Percentiles rank a stretch among this genome's conserved stretches.
Conservation (phyloP, 495 filamentous ascomycete genomes). For the Penicillium egyptiacum region DNA sequence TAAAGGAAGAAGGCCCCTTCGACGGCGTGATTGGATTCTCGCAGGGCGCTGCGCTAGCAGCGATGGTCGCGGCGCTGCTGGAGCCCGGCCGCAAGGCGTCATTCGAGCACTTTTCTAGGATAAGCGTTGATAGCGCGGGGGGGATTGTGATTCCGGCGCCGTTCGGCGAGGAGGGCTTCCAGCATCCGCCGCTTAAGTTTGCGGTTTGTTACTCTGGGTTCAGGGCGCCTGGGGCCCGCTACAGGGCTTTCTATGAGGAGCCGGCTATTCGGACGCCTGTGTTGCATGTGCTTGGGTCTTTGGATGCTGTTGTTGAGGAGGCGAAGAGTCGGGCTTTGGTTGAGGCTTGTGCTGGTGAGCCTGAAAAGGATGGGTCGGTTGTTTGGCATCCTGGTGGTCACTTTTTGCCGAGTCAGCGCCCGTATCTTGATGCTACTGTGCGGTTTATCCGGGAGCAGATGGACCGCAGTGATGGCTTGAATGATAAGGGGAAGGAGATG, state of each 20-base stretch:
- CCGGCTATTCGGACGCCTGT: slow-evolving; percentile 74
- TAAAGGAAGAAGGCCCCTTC: slow-evolving; percentile 60
- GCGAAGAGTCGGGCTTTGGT: slow-evolving; percentile 61
- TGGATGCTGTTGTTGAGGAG: slow-evolving; percentile 92
- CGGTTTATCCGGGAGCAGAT: slow-evolving; percentile 69
- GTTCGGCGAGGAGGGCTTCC: slow-evolving; percentile 45
- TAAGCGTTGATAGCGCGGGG: slow-evolving; percentile 21
- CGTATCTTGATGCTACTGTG: slow-evolving; percentile 72
- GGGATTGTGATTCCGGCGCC: slow-evolving; percentile 50
- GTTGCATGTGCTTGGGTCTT: slow-evolving; percentile 75
- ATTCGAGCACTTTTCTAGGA: slow-evolving; percentile 40
- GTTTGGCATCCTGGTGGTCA: slow-evolving; percentile 91
- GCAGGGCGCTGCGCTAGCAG: slow-evolving; percentile 66
- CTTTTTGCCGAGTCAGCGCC: slow-evolving; percentile 79
- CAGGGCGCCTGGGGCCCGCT: slow-evolving; percentile 59
- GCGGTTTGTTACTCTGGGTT: slow-evolving; percentile 80
- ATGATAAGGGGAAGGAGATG: slow-evolving; percentile 38
- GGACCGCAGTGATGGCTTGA: slow-evolving; percentile 26
- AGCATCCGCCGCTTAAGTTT: slow-evolving; percentile 69
- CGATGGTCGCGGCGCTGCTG: slow-evolving; percentile 64
- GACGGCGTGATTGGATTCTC: slow-evolving; percentile 77
- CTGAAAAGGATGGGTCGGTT: slow-evolving; percentile 56
- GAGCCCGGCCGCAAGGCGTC: slow-evolving; percentile 54
- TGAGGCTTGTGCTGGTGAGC: slow-evolving; percentile 59
- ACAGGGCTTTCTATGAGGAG: slow-evolving; percentile 66